Percentiles rank a stretch among this genome's conserved stretches.
Conservation (phyloP, 2,329 filamentous ascomycete genomes). For the Pseudocercospora pini-densiflorae region DNA sequence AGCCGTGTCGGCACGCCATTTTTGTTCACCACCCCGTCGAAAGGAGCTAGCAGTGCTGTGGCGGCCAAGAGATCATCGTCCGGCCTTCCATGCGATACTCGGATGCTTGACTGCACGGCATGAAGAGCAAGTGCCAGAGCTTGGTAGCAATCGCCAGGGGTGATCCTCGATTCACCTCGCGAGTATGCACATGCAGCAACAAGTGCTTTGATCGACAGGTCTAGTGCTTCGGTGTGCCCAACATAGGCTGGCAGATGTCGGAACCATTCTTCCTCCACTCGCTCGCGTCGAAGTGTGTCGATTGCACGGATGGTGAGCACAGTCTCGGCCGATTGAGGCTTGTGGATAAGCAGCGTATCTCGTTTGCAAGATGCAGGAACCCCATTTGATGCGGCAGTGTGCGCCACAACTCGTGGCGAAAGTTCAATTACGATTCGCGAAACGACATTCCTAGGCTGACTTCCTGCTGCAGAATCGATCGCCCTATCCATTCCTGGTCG, state of each 20-base stretch:
- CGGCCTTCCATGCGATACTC: neutral
- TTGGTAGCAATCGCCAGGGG: neutral
- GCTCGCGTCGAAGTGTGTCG: neutral
- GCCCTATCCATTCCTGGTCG: neutral
- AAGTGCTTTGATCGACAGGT: neutral
- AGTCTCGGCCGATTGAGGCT: neutral
- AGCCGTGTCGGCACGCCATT: neutral
- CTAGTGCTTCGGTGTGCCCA: neutral
- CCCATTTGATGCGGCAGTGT: too few species aligned
- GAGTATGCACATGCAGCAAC: neutral
- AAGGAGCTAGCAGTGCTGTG: neutral
- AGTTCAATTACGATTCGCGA: neutral
- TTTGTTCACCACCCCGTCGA: neutral
- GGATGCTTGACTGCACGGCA: neutral
- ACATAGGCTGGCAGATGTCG: neutral
- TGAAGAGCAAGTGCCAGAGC: neutral
- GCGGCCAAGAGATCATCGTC: neutral
- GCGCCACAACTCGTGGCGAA: neutral
- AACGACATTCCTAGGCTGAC: neutral
- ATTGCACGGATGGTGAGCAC: neutral
- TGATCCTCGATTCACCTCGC: neutral
- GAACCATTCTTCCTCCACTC: neutral
- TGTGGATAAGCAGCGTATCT: neutral
- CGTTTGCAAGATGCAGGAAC: too few species aligned
- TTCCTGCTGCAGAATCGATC: neutral